Evolutionary conservation across 768 basidiomycete species (phyloP).

Genomic region (Dictyophora rubrovolvata): DNA sequence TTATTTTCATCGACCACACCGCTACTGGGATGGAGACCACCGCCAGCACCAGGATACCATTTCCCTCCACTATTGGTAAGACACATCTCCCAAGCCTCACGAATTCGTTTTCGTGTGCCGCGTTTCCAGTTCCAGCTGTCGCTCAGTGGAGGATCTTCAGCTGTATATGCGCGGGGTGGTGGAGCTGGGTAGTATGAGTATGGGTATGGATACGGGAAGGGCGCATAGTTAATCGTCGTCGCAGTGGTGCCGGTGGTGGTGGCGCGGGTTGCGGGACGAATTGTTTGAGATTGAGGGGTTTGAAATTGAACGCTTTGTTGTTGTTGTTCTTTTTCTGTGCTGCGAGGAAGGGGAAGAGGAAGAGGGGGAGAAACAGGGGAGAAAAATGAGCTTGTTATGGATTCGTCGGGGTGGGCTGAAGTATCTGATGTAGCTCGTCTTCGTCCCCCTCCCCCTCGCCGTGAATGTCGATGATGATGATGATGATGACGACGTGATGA

Average conservation of each 20-base stretch:
- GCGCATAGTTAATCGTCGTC: not conserved
- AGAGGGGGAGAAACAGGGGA: not conserved
- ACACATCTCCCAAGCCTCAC: conserved; percentile 79
- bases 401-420: not conserved
- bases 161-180: not conserved
- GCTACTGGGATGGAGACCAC: not conserved
- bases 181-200: not conserved
- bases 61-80: conserved; percentile 24
- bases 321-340: too few relatives aligned
- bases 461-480: too few relatives aligned
- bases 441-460: too few relatives aligned
- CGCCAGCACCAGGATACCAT: not conserved
- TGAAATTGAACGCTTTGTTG: too few relatives aligned
- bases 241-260: too few relatives aligned
- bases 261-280: too few relatives aligned
- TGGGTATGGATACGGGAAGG: not conserved
- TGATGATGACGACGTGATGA: too few relatives aligned
- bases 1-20: not conserved
- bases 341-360: not conserved
- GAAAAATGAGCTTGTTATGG: not conserved
- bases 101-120: conserved; percentile 56
- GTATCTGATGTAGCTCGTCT: too few relatives aligned
- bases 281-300: too few relatives aligned
- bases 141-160: not conserved
- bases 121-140: conserved; percentile 65